Evolutionary conservation across 305 asterid genomes (phyloP).

Genomic region (Coffea humblotiana): DNA sequence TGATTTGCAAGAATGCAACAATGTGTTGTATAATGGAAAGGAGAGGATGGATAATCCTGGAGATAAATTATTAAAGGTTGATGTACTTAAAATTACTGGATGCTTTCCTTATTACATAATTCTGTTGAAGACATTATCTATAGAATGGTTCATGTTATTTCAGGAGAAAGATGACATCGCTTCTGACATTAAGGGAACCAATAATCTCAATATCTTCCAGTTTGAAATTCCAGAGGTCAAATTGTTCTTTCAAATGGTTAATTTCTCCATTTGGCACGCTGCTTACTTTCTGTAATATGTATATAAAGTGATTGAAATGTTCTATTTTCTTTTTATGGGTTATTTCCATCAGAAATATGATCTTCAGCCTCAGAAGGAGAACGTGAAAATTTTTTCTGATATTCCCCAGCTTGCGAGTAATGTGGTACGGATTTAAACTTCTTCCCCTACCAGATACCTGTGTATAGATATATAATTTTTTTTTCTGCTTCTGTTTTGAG

Average conservation of each 20-base stretch:
- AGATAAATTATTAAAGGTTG: constrained; percentile 28
- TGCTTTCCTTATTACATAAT: constrained; percentile 18
- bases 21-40: constrained; percentile 22
- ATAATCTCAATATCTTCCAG: constrained; percentile 38
- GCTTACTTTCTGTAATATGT: constrained; percentile 22
- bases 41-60: constrained; percentile 26
- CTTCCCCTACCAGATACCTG: not conserved
- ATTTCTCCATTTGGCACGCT: constrained; percentile 18
- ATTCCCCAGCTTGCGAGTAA: constrained; percentile 46
- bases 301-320: constrained; percentile 11
- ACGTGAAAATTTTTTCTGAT: constrained; percentile 40
- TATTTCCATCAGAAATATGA: constrained; percentile 43
- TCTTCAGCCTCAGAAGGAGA: constrained; percentile 38
- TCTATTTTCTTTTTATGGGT: constrained; percentile 24
- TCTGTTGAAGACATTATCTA: constrained; percentile 21
- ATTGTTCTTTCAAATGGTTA: constrained; percentile 47
- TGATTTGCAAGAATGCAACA: constrained; percentile 29
- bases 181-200: constrained; percentile 31
- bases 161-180: constrained; percentile 48
- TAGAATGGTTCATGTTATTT: constrained; percentile 20
- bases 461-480: not conserved
- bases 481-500: not conserved
- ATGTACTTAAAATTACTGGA: constrained; percentile 19
- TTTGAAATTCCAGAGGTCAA: constrained; percentile 80
- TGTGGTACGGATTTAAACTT: constrained; percentile 37